These are phyloP conservation scores for Eucalyptus albens DNA, from an alignment of 345 rosid species.

Conservation along the genomic window DNA sequence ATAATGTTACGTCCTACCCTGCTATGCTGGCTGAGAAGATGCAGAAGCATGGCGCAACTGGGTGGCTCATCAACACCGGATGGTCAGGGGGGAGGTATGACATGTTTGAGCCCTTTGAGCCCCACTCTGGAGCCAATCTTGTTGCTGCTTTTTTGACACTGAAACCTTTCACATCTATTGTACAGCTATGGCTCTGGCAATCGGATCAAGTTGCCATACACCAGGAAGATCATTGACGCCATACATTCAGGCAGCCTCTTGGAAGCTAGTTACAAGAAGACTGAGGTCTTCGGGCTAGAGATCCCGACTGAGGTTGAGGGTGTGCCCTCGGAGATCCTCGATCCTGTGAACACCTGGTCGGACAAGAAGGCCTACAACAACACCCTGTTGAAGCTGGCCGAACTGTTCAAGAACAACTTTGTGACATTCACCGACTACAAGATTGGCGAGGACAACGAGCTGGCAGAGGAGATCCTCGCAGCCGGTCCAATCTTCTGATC, in stretches of 20 bases:
- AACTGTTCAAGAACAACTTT: slow-evolving; percentile 76
- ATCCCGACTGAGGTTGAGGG: slow-evolving; percentile 72
- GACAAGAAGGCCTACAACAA: slow-evolving; percentile 75
- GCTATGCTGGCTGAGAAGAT: slow-evolving; percentile 96
- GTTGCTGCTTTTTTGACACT: neutral
- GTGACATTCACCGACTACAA: slow-evolving; percentile 59
- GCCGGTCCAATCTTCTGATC: too few relatives aligned
- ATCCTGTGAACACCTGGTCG: slow-evolving; percentile 70
- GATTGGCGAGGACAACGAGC: slow-evolving; percentile 53
- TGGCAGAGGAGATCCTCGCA: too few relatives aligned
- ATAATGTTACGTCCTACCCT: slow-evolving; percentile 97
- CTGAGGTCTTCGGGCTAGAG: slow-evolving; percentile 72
- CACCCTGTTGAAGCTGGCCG: slow-evolving; percentile 73
- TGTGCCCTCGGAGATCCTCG: slow-evolving; percentile 78
- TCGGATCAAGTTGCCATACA: slow-evolving; percentile 78
- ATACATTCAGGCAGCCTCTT: slow-evolving; percentile 74
- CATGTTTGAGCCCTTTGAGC: too few relatives aligned
- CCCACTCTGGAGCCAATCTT: too few relatives aligned
- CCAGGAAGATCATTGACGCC: slow-evolving; percentile 86
- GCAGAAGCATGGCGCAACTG: slow-evolving; percentile 78
- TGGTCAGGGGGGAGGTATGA: too few relatives aligned
- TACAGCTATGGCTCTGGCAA: slow-evolving; percentile 70
- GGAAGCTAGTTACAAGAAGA: slow-evolving; percentile 58
- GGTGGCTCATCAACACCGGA: too few relatives aligned
- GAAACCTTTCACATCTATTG: neutral